Evolutionary conservation across 164 flowering plant species (phyloP), one percentile per base, ranked within the genome.

Genomic region (Echeveria elegans): DNA sequence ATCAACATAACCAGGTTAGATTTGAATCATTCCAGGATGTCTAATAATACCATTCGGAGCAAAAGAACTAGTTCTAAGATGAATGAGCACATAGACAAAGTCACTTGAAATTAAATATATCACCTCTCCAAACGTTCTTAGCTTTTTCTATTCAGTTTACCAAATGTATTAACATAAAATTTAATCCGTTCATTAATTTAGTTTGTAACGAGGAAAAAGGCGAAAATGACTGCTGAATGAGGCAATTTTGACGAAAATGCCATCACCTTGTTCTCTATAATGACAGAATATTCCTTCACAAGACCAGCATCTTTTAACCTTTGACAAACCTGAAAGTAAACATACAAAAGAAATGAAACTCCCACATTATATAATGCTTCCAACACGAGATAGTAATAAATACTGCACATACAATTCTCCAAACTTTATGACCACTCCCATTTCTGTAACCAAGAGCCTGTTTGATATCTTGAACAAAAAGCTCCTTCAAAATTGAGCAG

Each of bases 381-480:
- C 63, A n/a, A 53, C 12, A 71, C 45, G 41, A 24, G 12, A 24
- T 59, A 41, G 4, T 8, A 50, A 66, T 45, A 30, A 67, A 29
- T 15, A 21, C 26, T 26, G 24, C n/a, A 41, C 72, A 81, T 80
- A 94, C 67, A 77, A 70, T 72, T 81, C 93, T 83, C 99, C 97
- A 95, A 28, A 81, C 82, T 78, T 80, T 80, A 72, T 90, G 97
- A 31, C 88, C 90, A 56, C 71, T 47, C 38, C 71, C 40, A 56
- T 73, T 73, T 67, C 70, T 72, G 76, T 92, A 95, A 69, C 94
- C 97, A 72, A 95, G 90, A 68, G 80, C 83, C 65, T 59, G 73
- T 65, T 89, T 92, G 43, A 95, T 80, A 77, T 95, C 97, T 66
- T 89, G 75, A 60, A 88, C 87, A 73, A 88, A 85, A 72, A 89